These are phyloP conservation scores for Talaromyces rugulosus DNA, from an alignment of 2,329 filamentous ascomycete species.

Conservation along the genomic window DNA sequence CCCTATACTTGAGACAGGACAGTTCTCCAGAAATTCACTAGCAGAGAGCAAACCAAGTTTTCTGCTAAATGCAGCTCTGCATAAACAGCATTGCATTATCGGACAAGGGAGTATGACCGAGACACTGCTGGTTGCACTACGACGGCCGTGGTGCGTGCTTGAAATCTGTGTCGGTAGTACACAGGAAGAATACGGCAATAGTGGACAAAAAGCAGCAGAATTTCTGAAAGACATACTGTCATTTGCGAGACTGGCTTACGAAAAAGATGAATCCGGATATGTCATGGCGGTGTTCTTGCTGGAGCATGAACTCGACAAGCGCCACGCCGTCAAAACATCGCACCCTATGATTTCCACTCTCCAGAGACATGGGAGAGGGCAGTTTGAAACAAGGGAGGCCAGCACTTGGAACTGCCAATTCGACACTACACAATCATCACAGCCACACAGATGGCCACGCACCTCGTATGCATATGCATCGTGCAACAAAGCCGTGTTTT, in stretches of 20 bases:
- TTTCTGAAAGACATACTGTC: not conserved
- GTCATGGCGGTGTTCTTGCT: slow-evolving; percentile 10
- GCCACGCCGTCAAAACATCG: not conserved
- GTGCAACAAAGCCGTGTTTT: slow-evolving; percentile 8
- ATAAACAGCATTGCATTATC: slow-evolving; percentile 12
- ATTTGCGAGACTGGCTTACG: slow-evolving; percentile 8
- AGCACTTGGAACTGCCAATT: not conserved
- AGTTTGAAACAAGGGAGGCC: not conserved
- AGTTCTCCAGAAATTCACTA: not conserved
- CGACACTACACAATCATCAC: not conserved
- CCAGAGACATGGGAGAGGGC: not conserved
- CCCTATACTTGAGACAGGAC: not conserved
- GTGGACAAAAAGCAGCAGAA: not conserved
- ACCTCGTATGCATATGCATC: slow-evolving; percentile 2
- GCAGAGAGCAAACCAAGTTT: slow-evolving; percentile 6
- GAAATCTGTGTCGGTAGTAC: slow-evolving; percentile 9
- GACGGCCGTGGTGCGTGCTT: slow-evolving; percentile 13
- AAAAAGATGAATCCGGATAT: slow-evolving; percentile 5
- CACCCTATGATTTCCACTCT: not conserved
- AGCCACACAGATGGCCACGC: not conserved
- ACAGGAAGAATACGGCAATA: not conserved
- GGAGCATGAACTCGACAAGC: slow-evolving; percentile 6
- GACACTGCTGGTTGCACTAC: slow-evolving; percentile 6
- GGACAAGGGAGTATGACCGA: slow-evolving; percentile 1
- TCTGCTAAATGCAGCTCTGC: slow-evolving; percentile 11